phyloP scores from a whole-genome alignment of 2,329 filamentous ascomycete genomes.

The Verticillium klebahnii region DNA sequence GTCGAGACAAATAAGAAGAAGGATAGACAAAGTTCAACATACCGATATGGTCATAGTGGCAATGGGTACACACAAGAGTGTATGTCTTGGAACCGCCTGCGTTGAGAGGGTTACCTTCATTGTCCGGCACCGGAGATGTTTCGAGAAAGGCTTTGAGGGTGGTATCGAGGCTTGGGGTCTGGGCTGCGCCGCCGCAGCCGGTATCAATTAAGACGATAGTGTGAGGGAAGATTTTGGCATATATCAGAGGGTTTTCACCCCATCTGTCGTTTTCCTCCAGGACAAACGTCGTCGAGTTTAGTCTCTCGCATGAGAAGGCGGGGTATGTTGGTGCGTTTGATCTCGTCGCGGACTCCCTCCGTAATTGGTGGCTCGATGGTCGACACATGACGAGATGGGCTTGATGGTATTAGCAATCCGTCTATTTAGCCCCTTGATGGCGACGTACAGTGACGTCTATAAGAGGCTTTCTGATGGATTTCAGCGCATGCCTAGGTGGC shows the following conservation, averaged over 20 bases:
- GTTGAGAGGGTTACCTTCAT: conserved; percentile 30
- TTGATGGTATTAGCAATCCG: no score
- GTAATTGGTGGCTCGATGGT: no score
- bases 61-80: conserved; percentile 38
- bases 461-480: no score
- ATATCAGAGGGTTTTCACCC: conserved; percentile 39
- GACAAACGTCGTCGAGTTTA: conserved; percentile 38
- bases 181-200: conserved; percentile 34
- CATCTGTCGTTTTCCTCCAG: conserved; percentile 38
- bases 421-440: no score
- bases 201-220: conserved; percentile 37
- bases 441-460: no score
- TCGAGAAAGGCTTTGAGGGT: conserved; percentile 37
- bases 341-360: no score
- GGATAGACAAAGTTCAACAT: not conserved
- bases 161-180: conserved; percentile 16
- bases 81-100: conserved; percentile 26
- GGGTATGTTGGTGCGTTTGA: not conserved
- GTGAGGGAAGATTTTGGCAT: conserved; percentile 33
- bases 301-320: conserved; percentile 7
- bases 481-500: no score
- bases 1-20: no score
- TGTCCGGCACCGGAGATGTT: conserved; percentile 27
- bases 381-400: no score
- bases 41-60: conserved; percentile 39